Evolutionary conservation across 768 basidiomycete genomes (phyloP), one percentile per base, ranked within the genome.

Genomic region (Rhizopogon salebrosus): DNA sequence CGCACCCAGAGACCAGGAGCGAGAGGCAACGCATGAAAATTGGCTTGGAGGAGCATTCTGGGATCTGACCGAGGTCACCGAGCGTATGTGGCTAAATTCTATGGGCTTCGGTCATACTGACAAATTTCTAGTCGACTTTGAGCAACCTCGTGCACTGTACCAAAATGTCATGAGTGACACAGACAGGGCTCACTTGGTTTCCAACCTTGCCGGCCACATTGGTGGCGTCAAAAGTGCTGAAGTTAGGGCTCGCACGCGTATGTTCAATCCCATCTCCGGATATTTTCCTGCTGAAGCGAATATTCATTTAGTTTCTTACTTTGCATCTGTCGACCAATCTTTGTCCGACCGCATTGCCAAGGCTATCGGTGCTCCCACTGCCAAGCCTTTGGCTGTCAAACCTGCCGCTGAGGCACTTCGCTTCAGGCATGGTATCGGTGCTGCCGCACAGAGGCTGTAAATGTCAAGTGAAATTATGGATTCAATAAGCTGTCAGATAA

Each of bases 331-430:
- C 52, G 80, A 87, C 65, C 86, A 89, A 62, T 75, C 71, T 10
- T 73, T 95, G 34, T 84, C 84, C 4, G 82, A 89, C 68, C 79
- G 87, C 55, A 76, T 98, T 59, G 90, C 91, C n/a, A 79, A 77
- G 60, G 88, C 82, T 2, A 76, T 94, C 48, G 83, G 83, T 38
- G 73, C 79, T 43, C 72, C 80, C 2, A 61, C 69, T 2, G 84
- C 83, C n/a, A 57, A 68, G 49, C 87, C 89, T 11, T 73, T 91
- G 48, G 59, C 72, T 53, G 80, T 82, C 59, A 83, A 82, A 67
- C 68, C 85, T 14, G 87, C 84, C 1, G 46, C 63, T 3, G 79
- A 84, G 64, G 83, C 81, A 10, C 56, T 81, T 53, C 74, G 72
- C 48, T 85, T 82, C 75, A 76, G 75, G 53, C 49, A 24, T 23